These are phyloP conservation scores for Citeromyces hawaiiensis DNA, from an alignment of 1,139 yeast species.

Conservation along the genomic window DNA sequence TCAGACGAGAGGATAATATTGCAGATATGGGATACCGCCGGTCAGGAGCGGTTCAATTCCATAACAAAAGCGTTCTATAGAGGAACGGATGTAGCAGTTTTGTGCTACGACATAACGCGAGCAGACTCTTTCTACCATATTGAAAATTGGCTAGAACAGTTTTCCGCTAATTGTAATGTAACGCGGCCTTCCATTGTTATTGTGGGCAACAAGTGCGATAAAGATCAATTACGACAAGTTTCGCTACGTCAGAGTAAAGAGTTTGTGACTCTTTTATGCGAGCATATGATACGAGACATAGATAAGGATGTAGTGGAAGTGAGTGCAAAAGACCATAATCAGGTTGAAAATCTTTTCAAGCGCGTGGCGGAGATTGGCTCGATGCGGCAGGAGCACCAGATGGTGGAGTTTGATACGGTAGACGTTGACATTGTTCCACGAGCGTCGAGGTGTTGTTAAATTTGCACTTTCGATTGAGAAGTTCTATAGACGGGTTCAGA, in stretches of 20 bases:
- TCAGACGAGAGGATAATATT: constrained; percentile 20
- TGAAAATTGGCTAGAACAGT: constrained; percentile 37
- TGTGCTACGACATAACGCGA: constrained; percentile 44
- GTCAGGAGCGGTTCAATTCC: constrained; percentile 51
- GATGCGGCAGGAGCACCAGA: constrained; percentile 11
- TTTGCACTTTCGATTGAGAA: too few species aligned
- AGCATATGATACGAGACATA: constrained; percentile 26
- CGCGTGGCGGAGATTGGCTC: constrained; percentile 31
- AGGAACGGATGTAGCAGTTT: constrained; percentile 45
- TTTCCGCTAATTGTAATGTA: constrained; percentile 36
- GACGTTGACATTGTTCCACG: constrained; percentile 15
- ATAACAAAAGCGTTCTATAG: constrained; percentile 46
- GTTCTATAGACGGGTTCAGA: too few species aligned
- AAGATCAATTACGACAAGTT: constrained; percentile 22
- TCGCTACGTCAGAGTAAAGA: constrained; percentile 27
- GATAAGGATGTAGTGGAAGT: constrained; percentile 29
- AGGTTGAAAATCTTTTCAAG: constrained; percentile 26
- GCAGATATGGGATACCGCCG: constrained; percentile 60
- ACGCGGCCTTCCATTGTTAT: constrained; percentile 34
- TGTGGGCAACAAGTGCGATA: constrained; percentile 44
- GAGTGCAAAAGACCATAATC: constrained; percentile 24
- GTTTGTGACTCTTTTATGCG: constrained; percentile 20
- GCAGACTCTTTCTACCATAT: constrained; percentile 39
- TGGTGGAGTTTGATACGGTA: constrained; percentile 26
- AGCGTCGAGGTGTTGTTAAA: neutral